Evolutionary conservation across 2,329 filamentous ascomycete species (phyloP), one percentile per base, ranked within the genome.

Genomic region (Coleophoma crateriformis): DNA sequence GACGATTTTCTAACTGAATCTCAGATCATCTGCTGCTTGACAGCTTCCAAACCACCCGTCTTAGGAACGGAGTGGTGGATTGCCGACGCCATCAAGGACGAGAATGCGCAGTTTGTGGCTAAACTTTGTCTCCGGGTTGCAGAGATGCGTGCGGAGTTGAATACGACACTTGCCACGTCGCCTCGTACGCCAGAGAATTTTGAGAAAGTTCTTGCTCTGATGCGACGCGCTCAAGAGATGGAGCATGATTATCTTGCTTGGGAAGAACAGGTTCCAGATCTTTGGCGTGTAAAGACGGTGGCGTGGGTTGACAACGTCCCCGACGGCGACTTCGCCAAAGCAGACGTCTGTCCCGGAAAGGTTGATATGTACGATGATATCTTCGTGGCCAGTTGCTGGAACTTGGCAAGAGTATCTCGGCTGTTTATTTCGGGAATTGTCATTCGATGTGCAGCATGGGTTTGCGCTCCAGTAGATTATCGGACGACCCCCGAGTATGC

Each of bases 21-120:
- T n/a, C 44, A 79, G 78, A 78, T 80, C 44, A 76, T 84, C 47
- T 77, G 82, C 54, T 76, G 76, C 17, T 67, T 83, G 19, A 75
- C 73, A 11, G 72, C 76, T 0, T 75, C 74, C 33, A 79, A 75
- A 46, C 57, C 73, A 1, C 78, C 79, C 0, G 61, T 68, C 27
- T 76, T 80, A 71, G 77, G 76, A 11, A 66, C 69, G 2, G 77
- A 82, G 32, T 84, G 79, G 78, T 84, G 81, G 81, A 70, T 80
- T 33, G 66, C 68, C 41, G 74, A 79, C 45, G 71, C 73, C n/a
- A 67, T 73, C 33, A 71, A 74, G 55, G 76, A 81, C 57, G 62
- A 70, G 37, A 63, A 70, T 8, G 77, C 73, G 49, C 77, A 80
- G 53, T 68, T 58, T 22, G 52, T 61, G 20, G 53, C 52, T 12